Evolutionary conservation across 2,329 filamentous ascomycete genomes (phyloP), one percentile per base, ranked within the genome.

Genomic region (Ceratocystis huliohia): DNA sequence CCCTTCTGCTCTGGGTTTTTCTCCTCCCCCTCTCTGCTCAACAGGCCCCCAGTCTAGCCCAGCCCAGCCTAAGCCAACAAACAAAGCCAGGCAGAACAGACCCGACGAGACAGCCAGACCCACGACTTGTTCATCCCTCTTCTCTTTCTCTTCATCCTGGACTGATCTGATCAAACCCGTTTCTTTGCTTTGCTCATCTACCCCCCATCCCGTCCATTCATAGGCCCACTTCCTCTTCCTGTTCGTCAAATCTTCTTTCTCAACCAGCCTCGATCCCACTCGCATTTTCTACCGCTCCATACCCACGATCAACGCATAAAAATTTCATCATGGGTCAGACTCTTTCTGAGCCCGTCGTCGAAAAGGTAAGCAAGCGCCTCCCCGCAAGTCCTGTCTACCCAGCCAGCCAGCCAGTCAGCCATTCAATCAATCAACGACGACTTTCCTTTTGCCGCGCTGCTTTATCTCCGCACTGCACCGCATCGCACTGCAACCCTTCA

Each of bases 341-440:
- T 78, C 87, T 99, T 75, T 97, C 93, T 74, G 94, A 99, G 83
- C 94, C 94, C 74, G 92, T 99, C 74, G 89, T 96, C 77, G 94
- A 97, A 76, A 99, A 99, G 92, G 94, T 99, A 84, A 76, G 84
- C 78, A 69, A 68, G 69, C 20, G n/a, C 37, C 48, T 8, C 41
- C 28, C 22, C 46, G 46, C n/a, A 50, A n/a, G n/a, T n/a, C 46
- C 46, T 50, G 46, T n/a, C n/a, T 50, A 25, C 46, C 37, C 37
- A 41, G 37, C 1, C 37, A 13, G 2, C 10, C 37, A 41, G 37
- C 37, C 37, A 41, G 22, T 50, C 22, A 13, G 13, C 48, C 25
- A 53, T 53, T 53, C 48, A 25, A 13, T 53, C 48, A 41, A 41
- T 41, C 37, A 41, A 41, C 37, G 37, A 41, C 37, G 25, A 10